Evolutionary conservation across 306 rosid species (phyloP).

Genomic region (Lotus japonicus): DNA sequence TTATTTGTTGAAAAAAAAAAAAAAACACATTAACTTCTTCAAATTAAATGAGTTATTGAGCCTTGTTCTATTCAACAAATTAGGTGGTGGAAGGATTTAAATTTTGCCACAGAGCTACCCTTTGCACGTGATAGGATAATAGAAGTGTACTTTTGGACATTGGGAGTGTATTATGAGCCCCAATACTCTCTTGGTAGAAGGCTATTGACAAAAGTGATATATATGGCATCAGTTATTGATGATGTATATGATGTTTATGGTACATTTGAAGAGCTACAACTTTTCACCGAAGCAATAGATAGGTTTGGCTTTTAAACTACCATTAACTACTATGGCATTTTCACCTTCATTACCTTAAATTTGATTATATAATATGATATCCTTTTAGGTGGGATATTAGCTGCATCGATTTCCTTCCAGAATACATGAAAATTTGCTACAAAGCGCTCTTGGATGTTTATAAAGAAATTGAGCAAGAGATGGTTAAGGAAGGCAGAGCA

Average conservation of each 20-base stretch:
- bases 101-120: no score
- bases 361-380: no score
- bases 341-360: no score
- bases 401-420: neutral
- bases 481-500: constrained; percentile 3
- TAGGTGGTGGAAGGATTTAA: no score
- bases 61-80: no score
- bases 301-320: constrained; percentile 18
- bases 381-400: neutral
- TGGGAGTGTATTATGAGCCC: constrained; percentile 27
- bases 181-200: constrained; percentile 14
- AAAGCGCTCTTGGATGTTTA: constrained; percentile 4
- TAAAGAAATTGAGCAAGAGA: constrained; percentile 17
- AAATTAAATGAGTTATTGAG: no score
- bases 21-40: no score
- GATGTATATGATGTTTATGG: constrained; percentile 43
- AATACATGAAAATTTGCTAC: neutral
- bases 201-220: constrained; percentile 4
- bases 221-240: constrained; percentile 9
- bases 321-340: no score
- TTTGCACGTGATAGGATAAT: neutral
- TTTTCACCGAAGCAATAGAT: constrained; percentile 30
- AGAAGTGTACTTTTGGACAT: constrained; percentile 33
- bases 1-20: no score
- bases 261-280: constrained; percentile 30